Evolutionary conservation across 1,284 basidiomycete genomes (phyloP), one percentile per base, ranked within the genome.

Genomic region (Ganoderma resinaceum): DNA sequence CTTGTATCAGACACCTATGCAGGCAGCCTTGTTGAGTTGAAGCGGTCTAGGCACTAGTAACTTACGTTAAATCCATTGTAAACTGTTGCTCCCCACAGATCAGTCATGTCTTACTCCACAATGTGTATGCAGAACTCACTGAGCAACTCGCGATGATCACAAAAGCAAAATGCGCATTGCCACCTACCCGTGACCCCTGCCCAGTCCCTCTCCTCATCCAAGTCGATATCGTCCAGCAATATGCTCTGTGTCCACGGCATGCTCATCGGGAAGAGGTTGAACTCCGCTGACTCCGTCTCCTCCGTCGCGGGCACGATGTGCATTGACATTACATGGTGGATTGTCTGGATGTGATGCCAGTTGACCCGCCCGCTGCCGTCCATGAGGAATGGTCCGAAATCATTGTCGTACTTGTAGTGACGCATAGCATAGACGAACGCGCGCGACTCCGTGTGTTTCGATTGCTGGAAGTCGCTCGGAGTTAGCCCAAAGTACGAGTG

Each of bases 161-260:
- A 85, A 76, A 91, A 93, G 67, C 86, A 89, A 72, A 91, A 92
- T 37, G 85, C 85, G 11, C 87, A 83, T 5, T 80, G 77, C 91
- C 91, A 93, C 20, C 77, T 46, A 0, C 91, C 91, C 37, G 81
- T 80, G 0, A 92, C 78, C 2, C 87, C 88, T 0, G 87, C 91
- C 91, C 91, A 92, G 76, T 93, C 91, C 29, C 76, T 71, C 61
- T 76, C 79, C 53, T 67, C 65, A 61, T 83, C 79, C 35, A 84
- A 67, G 64, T 85, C 74, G 61, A 84, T 42, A 0, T 75, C 82
- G 0, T 73, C 71, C 0, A 84, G 82, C 2, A 87, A 78, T 57
- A 85, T 70, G 53, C 84, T 83, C 74, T 91, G 89, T 57, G 86
- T 87, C 72, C 81, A 86, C 29, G 85, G 82, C 64, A 89, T 71